A percentile compares a stretch with the other conserved stretches of the same genome.
Evolutionary conservation across 2,329 filamentous ascomycete species (phyloP).

Genomic region (Alternaria triticina): DNA sequence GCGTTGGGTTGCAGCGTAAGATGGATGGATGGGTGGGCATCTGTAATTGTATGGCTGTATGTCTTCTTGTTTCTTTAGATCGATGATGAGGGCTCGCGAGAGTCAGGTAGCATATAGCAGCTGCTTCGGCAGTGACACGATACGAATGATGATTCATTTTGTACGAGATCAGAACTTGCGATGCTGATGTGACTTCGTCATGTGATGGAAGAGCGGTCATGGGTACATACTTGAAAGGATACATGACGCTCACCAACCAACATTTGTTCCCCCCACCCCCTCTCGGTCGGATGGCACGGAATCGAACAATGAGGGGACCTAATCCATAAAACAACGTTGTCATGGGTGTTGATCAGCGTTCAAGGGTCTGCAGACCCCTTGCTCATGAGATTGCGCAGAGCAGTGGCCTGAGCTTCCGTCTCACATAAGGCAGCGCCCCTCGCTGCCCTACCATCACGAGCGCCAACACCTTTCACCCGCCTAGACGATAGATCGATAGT

Average conservation of each 20-base stretch:
- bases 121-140: not conserved
- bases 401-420: not conserved
- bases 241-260: too few relatives aligned
- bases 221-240: too few relatives aligned
- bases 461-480: not conserved
- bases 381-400: not conserved
- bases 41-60: constrained; percentile 7
- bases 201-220: too few relatives aligned
- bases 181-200: not conserved
- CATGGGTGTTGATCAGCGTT: not conserved
- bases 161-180: not conserved
- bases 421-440: not conserved
- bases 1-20: constrained; percentile 3
- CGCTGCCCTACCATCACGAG: not conserved
- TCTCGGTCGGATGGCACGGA: not conserved
- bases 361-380: not conserved
- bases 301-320: not conserved
- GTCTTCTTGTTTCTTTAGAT: not conserved
- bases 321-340: not conserved
- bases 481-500: not conserved
- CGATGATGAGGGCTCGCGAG: constrained; percentile 3
- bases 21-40: constrained; percentile 5
- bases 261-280: not conserved
- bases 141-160: not conserved
- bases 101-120: constrained; percentile 1